Conservation (phyloP, 73 alveolate species). For the Symbiodinium pilosum region DNA sequence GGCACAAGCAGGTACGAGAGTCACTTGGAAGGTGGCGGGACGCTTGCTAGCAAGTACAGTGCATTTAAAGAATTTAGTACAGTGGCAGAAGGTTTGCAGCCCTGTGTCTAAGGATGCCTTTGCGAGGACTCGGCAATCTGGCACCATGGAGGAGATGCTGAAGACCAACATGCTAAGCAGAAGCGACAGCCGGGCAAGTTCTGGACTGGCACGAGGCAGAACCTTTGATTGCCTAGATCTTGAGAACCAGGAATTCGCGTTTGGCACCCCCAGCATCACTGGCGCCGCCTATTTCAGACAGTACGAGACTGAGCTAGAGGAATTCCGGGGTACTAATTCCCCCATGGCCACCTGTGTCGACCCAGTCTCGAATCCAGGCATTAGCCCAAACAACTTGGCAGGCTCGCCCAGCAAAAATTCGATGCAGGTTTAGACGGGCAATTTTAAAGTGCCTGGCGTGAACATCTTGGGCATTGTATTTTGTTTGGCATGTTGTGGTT, state of each 20-base stretch:
- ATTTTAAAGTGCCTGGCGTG: background rate
- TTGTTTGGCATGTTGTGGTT: too few relatives aligned
- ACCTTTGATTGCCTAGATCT: background rate
- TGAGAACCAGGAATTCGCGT: background rate
- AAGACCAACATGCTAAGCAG: background rate
- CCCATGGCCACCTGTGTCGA: background rate
- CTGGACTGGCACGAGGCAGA: background rate
- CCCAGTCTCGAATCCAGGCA: too few relatives aligned
- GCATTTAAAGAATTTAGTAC: too few relatives aligned
- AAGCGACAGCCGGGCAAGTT: background rate
- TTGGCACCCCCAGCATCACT: background rate
- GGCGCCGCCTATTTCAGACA: background rate
- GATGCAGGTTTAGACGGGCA: background rate
- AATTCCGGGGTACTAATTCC: background rate
- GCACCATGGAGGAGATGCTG: background rate
- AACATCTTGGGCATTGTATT: too few relatives aligned
- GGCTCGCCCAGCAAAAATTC: constrained; percentile 10
- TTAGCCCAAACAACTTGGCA: background rate
- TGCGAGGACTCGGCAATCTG: background rate
- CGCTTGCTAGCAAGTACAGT: too few relatives aligned
- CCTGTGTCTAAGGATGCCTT: background rate
- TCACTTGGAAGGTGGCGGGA: constrained; percentile 4
- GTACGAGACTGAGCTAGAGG: background rate
- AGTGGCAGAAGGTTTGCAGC: background rate
- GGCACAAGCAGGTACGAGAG: background rate